These are phyloP conservation scores for Margaritispora aquatica DNA, from an alignment of 495 filamentous ascomycete genomes.

Conservation along the genomic window DNA sequence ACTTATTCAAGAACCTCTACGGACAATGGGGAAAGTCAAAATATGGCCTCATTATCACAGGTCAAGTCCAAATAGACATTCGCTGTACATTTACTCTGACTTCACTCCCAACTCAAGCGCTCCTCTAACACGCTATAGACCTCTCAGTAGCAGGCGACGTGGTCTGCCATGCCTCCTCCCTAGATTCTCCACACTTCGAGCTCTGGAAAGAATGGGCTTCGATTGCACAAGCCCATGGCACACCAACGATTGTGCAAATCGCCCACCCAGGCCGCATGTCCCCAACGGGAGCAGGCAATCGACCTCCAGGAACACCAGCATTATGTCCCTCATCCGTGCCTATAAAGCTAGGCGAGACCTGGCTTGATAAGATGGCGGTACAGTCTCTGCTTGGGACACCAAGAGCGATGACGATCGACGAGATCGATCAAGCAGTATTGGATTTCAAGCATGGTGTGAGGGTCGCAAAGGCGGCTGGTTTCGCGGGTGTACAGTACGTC, in stretches of 20 bases:
- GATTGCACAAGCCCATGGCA: constrained; percentile 37
- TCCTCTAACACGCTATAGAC: not conserved
- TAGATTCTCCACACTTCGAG: constrained; percentile 25
- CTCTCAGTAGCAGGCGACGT: constrained; percentile 29
- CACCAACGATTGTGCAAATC: constrained; percentile 48
- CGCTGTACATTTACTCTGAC: constrained; percentile 32
- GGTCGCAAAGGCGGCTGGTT: constrained; percentile 43
- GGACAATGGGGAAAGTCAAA: constrained; percentile 17
- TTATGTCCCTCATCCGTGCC: constrained; percentile 42
- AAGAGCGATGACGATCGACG: constrained; percentile 37
- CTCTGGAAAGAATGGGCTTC: constrained; percentile 43
- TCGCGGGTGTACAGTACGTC: constrained; percentile 41
- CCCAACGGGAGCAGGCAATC: constrained; percentile 35
- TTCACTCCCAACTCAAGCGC: not conserved
- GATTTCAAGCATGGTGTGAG: constrained; percentile 43
- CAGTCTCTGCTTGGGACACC: constrained; percentile 34
- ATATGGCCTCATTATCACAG: constrained; percentile 39
- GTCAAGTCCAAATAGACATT: constrained; percentile 53
- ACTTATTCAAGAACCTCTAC: constrained; percentile 25
- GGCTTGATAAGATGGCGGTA: constrained; percentile 30
- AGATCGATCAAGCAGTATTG: constrained; percentile 41
- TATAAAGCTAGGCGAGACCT: constrained; percentile 32
- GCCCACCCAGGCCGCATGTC: constrained; percentile 55
- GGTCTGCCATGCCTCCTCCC: constrained; percentile 30
- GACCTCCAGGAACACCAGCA: constrained; percentile 37